phyloP scores from a whole-genome alignment of 2,329 filamentous ascomycete species.

The Alternaria triticimaculans region DNA sequence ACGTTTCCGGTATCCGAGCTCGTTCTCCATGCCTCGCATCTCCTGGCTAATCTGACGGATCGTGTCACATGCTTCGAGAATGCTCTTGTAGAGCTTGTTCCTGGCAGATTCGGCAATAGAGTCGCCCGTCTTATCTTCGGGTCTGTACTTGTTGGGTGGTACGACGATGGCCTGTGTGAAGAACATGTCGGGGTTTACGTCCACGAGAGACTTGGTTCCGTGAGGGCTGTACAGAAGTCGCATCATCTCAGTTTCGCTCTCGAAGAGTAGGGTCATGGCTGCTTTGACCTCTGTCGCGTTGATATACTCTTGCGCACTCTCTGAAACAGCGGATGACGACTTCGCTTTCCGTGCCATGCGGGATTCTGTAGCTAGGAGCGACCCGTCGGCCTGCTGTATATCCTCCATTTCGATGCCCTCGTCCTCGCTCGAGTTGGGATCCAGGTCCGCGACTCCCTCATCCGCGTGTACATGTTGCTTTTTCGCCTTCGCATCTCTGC shows the following conservation, averaged over 20 bases:
- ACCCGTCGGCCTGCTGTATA: slow-evolving; percentile 53
- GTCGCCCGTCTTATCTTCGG: slow-evolving; percentile 81
- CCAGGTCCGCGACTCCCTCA: slow-evolving; percentile 74
- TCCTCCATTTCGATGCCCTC: slow-evolving; percentile 45
- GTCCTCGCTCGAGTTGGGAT: slow-evolving; percentile 52
- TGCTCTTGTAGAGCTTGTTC: slow-evolving; percentile 85
- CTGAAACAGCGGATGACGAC: slow-evolving; percentile 41
- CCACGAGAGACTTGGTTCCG: slow-evolving; percentile 62
- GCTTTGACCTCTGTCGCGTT: slow-evolving; percentile 84
- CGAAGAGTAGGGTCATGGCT: slow-evolving; percentile 78
- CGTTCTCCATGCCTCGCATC: slow-evolving; percentile 59
- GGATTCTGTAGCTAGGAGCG: slow-evolving; percentile 58
- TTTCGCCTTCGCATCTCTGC: slow-evolving; percentile 53
- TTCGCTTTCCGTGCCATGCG: slow-evolving; percentile 50
- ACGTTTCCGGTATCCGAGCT: slow-evolving; percentile 55
- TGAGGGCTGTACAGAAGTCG: slow-evolving; percentile 84
- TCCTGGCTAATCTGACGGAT: slow-evolving; percentile 78
- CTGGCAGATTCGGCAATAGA: slow-evolving; percentile 87
- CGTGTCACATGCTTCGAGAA: slow-evolving; percentile 75
- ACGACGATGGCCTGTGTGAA: slow-evolving; percentile 88
- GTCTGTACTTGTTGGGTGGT: slow-evolving; percentile 89
- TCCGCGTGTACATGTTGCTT: slow-evolving; percentile 62
- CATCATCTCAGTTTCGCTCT: slow-evolving; percentile 84
- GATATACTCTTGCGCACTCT: slow-evolving; percentile 72
- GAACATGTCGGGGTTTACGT: slow-evolving; percentile 86